Evolutionary conservation across 805 yeast species (phyloP).

Genomic region (Phaffomyces antillensis): DNA sequence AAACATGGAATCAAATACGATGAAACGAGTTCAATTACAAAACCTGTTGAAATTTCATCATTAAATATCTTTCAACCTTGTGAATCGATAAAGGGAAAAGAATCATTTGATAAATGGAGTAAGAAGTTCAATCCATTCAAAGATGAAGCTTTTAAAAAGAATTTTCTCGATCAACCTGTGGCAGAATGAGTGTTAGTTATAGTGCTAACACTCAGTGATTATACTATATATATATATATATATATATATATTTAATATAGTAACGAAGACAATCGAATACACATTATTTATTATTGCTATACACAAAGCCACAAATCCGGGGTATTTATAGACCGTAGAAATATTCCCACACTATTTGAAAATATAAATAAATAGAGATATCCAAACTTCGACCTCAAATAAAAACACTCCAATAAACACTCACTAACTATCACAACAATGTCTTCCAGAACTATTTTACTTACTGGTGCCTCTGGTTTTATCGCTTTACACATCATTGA

Average conservation of each 20-base stretch:
- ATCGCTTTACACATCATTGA: constrained; percentile 36
- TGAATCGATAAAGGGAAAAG: neutral
- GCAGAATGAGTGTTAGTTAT: too few relatives aligned
- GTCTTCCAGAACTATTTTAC: constrained; percentile 24
- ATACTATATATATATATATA: too few relatives aligned
- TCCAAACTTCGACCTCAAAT: too few relatives aligned
- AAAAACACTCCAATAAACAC: too few relatives aligned
- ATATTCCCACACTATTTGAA: too few relatives aligned
- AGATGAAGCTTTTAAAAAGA: neutral
- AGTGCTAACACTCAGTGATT: too few relatives aligned
- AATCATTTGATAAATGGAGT: neutral
- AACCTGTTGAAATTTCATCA: neutral
- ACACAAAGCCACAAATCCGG: too few relatives aligned
- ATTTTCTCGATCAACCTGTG: neutral
- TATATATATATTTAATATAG: too few relatives aligned
- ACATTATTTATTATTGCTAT: too few relatives aligned
- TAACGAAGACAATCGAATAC: too few relatives aligned
- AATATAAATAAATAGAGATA: too few relatives aligned
- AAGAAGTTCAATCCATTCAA: constrained; percentile 1
- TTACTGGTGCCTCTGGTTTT: constrained; percentile 41
- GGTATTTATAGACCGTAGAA: too few relatives aligned
- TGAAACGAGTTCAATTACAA: neutral
- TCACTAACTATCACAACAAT: neutral
- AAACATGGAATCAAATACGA: neutral
- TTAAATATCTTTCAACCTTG: neutral